Evolutionary conservation across 352 stramenopile species (phyloP).

Genomic region (Saprolegnia parasitica): DNA sequence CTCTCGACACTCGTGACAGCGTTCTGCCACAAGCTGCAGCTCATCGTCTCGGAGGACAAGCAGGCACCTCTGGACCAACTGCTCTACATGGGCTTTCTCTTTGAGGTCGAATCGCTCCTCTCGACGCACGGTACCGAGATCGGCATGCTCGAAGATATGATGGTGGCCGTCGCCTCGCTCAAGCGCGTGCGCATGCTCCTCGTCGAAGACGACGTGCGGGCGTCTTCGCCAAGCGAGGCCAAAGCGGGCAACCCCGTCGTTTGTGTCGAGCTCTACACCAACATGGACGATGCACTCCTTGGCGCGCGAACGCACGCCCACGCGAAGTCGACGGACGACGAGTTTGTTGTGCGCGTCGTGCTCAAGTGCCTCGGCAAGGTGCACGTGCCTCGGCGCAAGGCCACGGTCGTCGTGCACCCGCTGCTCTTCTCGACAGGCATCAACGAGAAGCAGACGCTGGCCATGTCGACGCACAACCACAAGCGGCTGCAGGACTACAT

Average conservation of each 20-base stretch:
- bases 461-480: slow-evolving; percentile 86
- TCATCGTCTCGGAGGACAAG: slow-evolving; percentile 64
- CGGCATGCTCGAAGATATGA: slow-evolving; percentile 94
- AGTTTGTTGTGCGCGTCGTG: slow-evolving; percentile 81
- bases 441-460: slow-evolving; percentile 94
- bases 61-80: slow-evolving; percentile 70
- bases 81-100: slow-evolving; percentile 81
- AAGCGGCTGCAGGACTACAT: slow-evolving; percentile 86
- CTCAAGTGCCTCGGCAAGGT: slow-evolving; percentile 69
- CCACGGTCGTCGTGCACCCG: slow-evolving; percentile 70
- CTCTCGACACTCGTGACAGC: slow-evolving; percentile 62
- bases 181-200: background rate
- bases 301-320: slow-evolving; percentile 61
- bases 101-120: slow-evolving; percentile 91
- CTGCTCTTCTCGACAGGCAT: slow-evolving; percentile 89
- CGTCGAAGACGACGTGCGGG: background rate
- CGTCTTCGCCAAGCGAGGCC: background rate
- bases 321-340: slow-evolving; percentile 46
- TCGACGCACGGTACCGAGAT: slow-evolving; percentile 95
- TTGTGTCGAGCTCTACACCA: slow-evolving; percentile 41
- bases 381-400: slow-evolving; percentile 57
- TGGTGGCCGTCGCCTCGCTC: slow-evolving; percentile 44
- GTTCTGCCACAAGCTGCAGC: slow-evolving; percentile 80
- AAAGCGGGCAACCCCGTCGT: background rate
- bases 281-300: slow-evolving; percentile 71